These are phyloP conservation scores for Neoscytalidium dimidiatum DNA, from an alignment of 2,329 filamentous ascomycete species.

Conservation along the genomic window DNA sequence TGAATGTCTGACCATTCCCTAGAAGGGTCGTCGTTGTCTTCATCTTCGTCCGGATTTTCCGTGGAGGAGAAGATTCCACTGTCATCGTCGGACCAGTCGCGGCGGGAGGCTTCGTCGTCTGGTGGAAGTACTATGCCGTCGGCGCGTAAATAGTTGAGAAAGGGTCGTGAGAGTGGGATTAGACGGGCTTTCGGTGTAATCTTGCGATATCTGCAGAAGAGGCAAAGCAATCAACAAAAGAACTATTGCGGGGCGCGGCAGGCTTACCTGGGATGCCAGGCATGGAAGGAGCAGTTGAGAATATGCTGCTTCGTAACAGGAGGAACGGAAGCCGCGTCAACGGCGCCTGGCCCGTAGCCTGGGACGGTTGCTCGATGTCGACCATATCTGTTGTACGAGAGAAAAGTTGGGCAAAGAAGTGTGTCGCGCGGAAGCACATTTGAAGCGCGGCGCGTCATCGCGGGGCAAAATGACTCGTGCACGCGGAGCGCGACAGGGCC, in stretches of 20 bases:
- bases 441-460: slow-evolving; percentile 12
- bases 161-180: slow-evolving; percentile 72
- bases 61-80: slow-evolving; percentile 53
- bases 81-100: slow-evolving; percentile 50
- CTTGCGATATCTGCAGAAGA: slow-evolving; percentile 66
- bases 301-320: slow-evolving; percentile 85
- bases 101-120: slow-evolving; percentile 53
- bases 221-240: background rate
- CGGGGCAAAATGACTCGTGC: slow-evolving; percentile 18
- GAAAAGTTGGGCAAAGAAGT: background rate
- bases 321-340: slow-evolving; percentile 64
- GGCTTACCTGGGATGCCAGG: slow-evolving; percentile 76
- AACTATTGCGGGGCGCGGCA: background rate
- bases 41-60: slow-evolving; percentile 49
- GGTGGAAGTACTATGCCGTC: slow-evolving; percentile 89
- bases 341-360: slow-evolving; percentile 2
- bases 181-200: slow-evolving; percentile 84
- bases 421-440: background rate
- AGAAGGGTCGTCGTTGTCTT: slow-evolving; percentile 66
- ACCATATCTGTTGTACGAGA: background rate
- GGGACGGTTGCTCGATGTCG: background rate
- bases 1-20: slow-evolving; percentile 70
- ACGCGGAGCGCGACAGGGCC: background rate
- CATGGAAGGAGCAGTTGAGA: slow-evolving; percentile 89
- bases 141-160: slow-evolving; percentile 83